A percentile compares a stretch with the other conserved stretches of the same genome.
phyloP scores from a whole-genome alignment of 129 eudicot genomes.

The Centrapalus pauciflorus region DNA sequence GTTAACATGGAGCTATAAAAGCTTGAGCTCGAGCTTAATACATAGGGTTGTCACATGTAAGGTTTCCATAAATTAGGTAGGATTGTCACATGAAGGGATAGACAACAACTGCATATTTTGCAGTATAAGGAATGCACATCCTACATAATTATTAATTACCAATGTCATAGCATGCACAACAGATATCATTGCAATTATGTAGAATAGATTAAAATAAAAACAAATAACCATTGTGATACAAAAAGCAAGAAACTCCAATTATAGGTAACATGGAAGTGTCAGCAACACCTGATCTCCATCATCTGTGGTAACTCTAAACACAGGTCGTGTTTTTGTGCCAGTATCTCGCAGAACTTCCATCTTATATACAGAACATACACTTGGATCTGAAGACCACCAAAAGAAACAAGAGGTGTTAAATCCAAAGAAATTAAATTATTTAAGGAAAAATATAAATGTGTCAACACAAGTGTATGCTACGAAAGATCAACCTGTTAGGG shows the following conservation, averaged over 20 bases:
- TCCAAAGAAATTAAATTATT: background rate
- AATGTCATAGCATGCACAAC: background rate
- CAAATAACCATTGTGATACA: background rate
- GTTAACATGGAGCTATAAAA: no score
- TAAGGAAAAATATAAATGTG: background rate
- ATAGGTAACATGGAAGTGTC: background rate
- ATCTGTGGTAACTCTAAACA: slow-evolving; percentile 76
- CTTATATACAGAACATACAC: slow-evolving; percentile 44
- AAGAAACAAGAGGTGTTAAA: background rate
- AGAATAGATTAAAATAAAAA: background rate
- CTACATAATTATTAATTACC: background rate
- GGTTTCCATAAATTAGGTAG: background rate
- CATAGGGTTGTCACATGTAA: background rate
- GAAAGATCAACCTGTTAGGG: slow-evolving; percentile 52
- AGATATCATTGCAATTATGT: background rate
- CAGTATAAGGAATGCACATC: background rate
- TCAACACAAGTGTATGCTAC: background rate
- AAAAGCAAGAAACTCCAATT: background rate
- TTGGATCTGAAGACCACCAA: slow-evolving; percentile 48
- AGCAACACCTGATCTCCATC: slow-evolving; percentile 64
- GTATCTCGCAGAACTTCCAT: slow-evolving; percentile 82
- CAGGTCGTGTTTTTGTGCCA: slow-evolving; percentile 46
- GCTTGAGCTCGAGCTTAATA: no score
- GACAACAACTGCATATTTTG: background rate
- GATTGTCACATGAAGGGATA: background rate